phyloP scores from a whole-genome alignment of 257 asterid species.

The Solanum corneliomulleri region DNA sequence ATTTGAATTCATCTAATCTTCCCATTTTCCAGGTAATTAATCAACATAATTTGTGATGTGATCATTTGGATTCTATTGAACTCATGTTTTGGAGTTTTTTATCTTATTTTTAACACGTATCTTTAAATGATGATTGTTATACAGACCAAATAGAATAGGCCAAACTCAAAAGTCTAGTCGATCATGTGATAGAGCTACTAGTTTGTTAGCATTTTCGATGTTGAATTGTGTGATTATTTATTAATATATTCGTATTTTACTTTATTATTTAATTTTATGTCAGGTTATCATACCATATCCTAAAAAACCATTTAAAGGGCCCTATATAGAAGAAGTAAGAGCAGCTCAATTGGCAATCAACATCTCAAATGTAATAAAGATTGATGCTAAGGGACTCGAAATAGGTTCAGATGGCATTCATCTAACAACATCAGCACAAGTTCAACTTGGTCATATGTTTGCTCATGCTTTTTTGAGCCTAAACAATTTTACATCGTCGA shows the following conservation, averaged over 20 bases:
- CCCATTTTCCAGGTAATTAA: constrained; percentile 4
- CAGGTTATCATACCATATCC: not conserved
- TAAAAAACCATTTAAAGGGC: constrained; percentile 9
- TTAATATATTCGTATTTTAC: not conserved
- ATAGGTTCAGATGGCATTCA: constrained; percentile 39
- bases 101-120: not conserved
- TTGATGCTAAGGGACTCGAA: constrained; percentile 50
- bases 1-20: constrained; percentile 3
- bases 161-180: not conserved
- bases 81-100: not conserved
- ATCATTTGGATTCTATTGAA: not conserved
- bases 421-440: constrained; percentile 40
- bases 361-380: constrained; percentile 32
- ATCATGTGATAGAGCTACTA: not conserved
- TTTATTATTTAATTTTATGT: not conserved
- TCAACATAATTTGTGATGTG: not conserved
- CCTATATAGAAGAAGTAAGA: constrained; percentile 33
- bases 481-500: not conserved
- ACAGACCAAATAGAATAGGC: not conserved
- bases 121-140: not conserved
- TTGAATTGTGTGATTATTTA: not conserved
- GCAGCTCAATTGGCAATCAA: constrained; percentile 42
- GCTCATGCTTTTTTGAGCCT: constrained; percentile 28
- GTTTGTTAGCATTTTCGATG: not conserved
- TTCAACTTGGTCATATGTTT: constrained; percentile 39